phyloP scores from a whole-genome alignment of 1,284 basidiomycete species.

The Fomitopsis betulina region DNA sequence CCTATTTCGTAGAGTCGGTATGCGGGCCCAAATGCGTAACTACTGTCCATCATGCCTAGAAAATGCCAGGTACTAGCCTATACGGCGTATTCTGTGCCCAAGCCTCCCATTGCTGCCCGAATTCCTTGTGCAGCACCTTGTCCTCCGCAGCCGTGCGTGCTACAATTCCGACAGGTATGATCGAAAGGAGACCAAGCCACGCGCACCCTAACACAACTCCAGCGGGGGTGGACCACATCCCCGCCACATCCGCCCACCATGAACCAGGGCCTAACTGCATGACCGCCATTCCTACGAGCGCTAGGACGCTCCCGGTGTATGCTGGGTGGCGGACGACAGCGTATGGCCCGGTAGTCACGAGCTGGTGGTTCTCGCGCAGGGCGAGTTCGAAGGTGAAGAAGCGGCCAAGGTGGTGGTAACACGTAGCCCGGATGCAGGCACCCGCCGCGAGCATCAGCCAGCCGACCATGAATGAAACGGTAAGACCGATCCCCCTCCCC shows the following conservation, averaged over 20 bases:
- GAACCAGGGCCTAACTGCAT: conserved; percentile 5
- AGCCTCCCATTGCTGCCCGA: conserved; percentile 11
- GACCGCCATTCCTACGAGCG: conserved; percentile 1
- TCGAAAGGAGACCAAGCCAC: conserved; percentile 1
- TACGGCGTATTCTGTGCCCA: conserved; percentile 9
- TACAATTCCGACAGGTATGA: neutral
- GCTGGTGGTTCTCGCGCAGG: conserved; percentile 9
- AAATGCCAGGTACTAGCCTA: conserved; percentile 9
- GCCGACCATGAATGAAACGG: conserved; percentile 4
- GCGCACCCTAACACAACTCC: neutral
- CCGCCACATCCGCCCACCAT: neutral
- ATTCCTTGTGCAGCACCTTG: conserved; percentile 7
- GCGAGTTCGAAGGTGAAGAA: conserved; percentile 13
- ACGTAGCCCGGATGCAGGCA: conserved; percentile 4
- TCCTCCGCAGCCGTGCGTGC: conserved; percentile 7
- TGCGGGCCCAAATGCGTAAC: neutral
- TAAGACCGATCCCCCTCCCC: conserved; percentile 1
- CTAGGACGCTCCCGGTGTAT: conserved; percentile 7
- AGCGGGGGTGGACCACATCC: neutral
- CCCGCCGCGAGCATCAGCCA: conserved; percentile 5
- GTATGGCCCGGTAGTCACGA: conserved; percentile 13
- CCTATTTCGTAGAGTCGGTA: neutral
- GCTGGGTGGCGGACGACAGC: conserved; percentile 11
- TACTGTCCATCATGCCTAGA: neutral
- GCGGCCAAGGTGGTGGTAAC: conserved; percentile 9